These are phyloP conservation scores for Claviceps spartinae DNA, from an alignment of 2,329 filamentous ascomycete species.

Conservation along the genomic window DNA sequence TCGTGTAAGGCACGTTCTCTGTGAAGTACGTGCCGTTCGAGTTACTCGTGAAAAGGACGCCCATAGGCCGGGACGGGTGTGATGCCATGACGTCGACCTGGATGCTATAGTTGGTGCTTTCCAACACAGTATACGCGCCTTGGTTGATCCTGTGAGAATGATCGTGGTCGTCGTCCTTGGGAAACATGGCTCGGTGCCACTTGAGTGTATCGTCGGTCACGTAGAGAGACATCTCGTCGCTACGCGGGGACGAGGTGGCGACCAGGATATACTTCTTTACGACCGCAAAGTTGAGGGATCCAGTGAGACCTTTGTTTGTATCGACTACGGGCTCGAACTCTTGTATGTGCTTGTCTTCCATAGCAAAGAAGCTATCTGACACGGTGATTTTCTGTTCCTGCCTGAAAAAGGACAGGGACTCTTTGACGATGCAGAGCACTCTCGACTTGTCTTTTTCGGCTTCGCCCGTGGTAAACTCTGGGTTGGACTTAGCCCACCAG, in stretches of 20 bases:
- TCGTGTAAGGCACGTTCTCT: slow-evolving; percentile 82
- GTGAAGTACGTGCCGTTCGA: slow-evolving; percentile 96
- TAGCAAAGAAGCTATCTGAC: slow-evolving; percentile 71
- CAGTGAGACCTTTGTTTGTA: slow-evolving; percentile 57
- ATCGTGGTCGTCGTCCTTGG: slow-evolving; percentile 58
- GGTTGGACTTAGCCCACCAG: slow-evolving; percentile 72
- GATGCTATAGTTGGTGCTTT: slow-evolving; percentile 95
- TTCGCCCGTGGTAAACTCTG: slow-evolving; percentile 57
- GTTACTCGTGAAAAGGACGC: slow-evolving; percentile 86
- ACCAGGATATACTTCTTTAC: slow-evolving; percentile 82
- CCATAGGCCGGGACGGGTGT: slow-evolving; percentile 56
- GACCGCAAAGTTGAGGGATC: slow-evolving; percentile 66
- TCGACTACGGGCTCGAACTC: slow-evolving; percentile 69
- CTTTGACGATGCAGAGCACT: slow-evolving; percentile 67
- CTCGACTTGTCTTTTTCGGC: slow-evolving; percentile 53
- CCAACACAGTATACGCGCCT: slow-evolving; percentile 82
- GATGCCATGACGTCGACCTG: slow-evolving; percentile 83
- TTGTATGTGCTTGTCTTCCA: slow-evolving; percentile 32
- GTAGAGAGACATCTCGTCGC: slow-evolving; percentile 83
- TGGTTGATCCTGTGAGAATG: slow-evolving; percentile 59
- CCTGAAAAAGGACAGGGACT: slow-evolving; percentile 54
- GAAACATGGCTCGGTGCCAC: slow-evolving; percentile 90
- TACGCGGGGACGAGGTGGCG: slow-evolving; percentile 64
- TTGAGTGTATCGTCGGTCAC: slow-evolving; percentile 69
- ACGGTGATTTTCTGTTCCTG: slow-evolving; percentile 67